A percentile compares a stretch with the other conserved stretches of the same genome.
Conservation (phyloP, 768 basidiomycete genomes). For the Mycena capillaripes region DNA sequence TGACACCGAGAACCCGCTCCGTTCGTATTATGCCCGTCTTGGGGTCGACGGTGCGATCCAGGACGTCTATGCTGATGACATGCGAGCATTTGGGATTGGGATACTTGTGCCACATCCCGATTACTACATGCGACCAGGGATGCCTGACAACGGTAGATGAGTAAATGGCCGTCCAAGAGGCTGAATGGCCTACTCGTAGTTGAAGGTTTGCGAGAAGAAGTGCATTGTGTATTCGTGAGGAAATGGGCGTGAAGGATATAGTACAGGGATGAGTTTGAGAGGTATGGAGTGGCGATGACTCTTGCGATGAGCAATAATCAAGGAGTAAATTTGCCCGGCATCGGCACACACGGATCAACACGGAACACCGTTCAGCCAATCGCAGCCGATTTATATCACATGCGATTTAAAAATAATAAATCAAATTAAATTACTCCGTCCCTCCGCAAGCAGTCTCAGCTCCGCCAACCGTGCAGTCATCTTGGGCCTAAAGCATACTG, state of each 20-base stretch:
- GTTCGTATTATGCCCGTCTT: constrained; percentile 91
- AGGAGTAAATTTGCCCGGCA: constrained; percentile 2
- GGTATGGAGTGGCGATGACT: background rate
- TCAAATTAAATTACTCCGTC: constrained; percentile 9
- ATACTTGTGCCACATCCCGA: constrained; percentile 96
- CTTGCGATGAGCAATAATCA: constrained; percentile 3
- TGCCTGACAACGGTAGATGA: constrained; percentile 64
- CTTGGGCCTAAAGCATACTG: constrained; percentile 72
- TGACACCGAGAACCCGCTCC: constrained; percentile 90
- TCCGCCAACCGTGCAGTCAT: constrained; percentile 83
- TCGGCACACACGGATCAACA: background rate
- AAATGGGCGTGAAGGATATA: constrained; percentile 32
- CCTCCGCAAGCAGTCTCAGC: constrained; percentile 57
- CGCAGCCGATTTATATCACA: background rate
- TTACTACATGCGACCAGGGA: constrained; percentile 91
- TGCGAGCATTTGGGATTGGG: constrained; percentile 94
- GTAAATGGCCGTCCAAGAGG: constrained; percentile 17
- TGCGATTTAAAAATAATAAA: background rate
- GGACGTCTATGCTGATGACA: constrained; percentile 88
- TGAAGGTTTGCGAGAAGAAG: constrained; percentile 88
- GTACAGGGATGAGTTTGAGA: background rate
- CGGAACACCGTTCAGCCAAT: constrained; percentile 4
- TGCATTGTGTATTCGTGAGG: constrained; percentile 68
- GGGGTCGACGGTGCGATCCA: constrained; percentile 88
- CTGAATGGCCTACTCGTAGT: constrained; percentile 73